Evolutionary conservation across 176 grass and related monocot genomes (phyloP).

Genomic region (Neostapfia colusana): DNA sequence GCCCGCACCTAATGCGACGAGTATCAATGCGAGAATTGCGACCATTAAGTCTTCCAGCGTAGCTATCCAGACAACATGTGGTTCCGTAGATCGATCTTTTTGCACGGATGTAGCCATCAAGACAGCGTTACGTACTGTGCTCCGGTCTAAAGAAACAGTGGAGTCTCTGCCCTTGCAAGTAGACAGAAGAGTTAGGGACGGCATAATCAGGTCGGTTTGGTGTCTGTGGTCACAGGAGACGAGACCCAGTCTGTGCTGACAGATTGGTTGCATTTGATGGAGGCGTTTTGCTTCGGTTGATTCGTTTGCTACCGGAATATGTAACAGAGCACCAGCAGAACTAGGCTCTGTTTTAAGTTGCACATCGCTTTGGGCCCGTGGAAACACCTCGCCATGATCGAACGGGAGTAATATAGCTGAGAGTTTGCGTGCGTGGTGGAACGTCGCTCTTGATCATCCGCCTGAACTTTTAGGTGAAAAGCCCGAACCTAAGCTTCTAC

Average conservation of each 20-base stretch:
- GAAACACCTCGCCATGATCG: not conserved
- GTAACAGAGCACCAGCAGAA: not conserved
- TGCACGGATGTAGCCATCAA: not conserved
- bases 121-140: conserved; percentile 27
- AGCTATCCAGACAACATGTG: not conserved
- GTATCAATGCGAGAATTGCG: not conserved
- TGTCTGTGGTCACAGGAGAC: conserved; percentile 40
- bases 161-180: not conserved
- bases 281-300: not conserved
- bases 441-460: conserved; percentile 10
- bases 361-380: not conserved
- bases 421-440: conserved; percentile 7
- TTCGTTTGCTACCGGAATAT: conserved; percentile 1
- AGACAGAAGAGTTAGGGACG: conserved; percentile 34
- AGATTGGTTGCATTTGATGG: conserved; percentile 11
- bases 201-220: conserved; percentile 29
- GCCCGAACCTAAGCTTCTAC: not conserved
- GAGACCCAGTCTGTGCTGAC: not conserved
- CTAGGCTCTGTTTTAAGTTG: not conserved
- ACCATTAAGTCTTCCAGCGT: too few species aligned
- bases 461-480: conserved; percentile 20
- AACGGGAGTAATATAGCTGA: not conserved
- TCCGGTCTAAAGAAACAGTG: conserved; percentile 27
- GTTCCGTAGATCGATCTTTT: too few species aligned
- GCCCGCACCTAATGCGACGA: not conserved